Base-by-base conservation (phyloP, 2,329 filamentous ascomycete genomes). In the Hypoxylon sp. region DNA sequence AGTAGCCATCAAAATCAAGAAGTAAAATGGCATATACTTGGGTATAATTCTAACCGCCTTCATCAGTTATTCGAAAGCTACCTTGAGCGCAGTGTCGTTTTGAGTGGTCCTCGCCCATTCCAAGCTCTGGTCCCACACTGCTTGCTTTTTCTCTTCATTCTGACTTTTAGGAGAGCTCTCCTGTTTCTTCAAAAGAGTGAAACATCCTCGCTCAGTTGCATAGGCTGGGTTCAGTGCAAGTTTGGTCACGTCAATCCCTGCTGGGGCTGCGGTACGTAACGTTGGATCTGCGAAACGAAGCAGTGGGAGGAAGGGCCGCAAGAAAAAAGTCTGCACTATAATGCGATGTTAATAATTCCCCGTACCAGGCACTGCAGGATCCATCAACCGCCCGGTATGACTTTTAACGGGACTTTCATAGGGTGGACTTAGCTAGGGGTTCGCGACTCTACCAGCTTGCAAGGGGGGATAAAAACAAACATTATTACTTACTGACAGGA, bases 141-240 rank as follows among this genome's bases (percentile, higher is more conserved):
- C 66, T 46, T 73, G 53, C 52, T 74, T 72, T 36, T 68, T 71
- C 10, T 28, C 32, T 45, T 69, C 69, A 21, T 71, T 65, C 9
- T 60, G 43, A 21, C 68, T 74, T 30, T 72, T 68, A 7, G 60
- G 32, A 2, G 71, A 73, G 38, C 71, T 74, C 56, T 63, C 48
- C 34, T 68, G 62, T 41, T 53, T 60, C 49, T 63, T 49, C 5
- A 70, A 25, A n/a, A 68, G 46, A 7, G 51, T 63, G 25, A 72
- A 80, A 63, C 78, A 79, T 2, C 80, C 79, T 10, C 74, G 69
- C 45, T 78, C 73, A 19, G 74, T 75, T 4, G 73, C 71, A 67
- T 73, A 73, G 13, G 65, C 62, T 13, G 67, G 71, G 17, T 58
- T 46, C 13, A 67, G 14, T 2, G 67, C 59, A 7, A 69, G 50